Conservation (phyloP, 495 filamentous ascomycete species). For the Penicillium maclennaniae region DNA sequence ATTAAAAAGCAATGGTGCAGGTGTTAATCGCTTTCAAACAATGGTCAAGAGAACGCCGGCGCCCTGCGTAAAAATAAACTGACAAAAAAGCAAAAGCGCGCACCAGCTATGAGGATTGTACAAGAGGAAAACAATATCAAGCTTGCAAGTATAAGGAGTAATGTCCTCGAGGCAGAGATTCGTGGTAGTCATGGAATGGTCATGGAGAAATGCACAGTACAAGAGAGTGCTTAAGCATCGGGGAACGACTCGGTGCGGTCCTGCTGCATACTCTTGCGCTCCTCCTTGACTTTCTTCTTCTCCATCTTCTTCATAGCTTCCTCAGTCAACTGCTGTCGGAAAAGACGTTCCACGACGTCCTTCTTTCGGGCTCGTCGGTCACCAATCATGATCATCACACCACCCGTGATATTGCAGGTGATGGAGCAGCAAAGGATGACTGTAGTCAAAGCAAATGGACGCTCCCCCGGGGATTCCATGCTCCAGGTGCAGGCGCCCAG, state of each 20-base stretch:
- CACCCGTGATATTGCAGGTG: constrained; percentile 65
- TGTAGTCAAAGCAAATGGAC: constrained; percentile 67
- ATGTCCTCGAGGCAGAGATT: constrained; percentile 1
- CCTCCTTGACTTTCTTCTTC: constrained; percentile 55
- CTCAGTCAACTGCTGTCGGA: constrained; percentile 66
- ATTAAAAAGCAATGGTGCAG: constrained; percentile 4
- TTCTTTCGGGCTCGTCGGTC: constrained; percentile 73
- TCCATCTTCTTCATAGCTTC: constrained; percentile 69
- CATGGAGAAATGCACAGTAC: neutral
- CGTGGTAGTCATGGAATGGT: constrained; percentile 17
- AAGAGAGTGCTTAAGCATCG: constrained; percentile 7
- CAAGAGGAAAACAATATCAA: constrained; percentile 1
- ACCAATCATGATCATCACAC: constrained; percentile 67
- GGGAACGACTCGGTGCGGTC: constrained; percentile 8
- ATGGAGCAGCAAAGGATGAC: constrained; percentile 76
- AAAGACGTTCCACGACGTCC: constrained; percentile 71
- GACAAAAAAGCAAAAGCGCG: neutral
- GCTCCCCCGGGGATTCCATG: constrained; percentile 54
- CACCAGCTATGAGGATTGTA: constrained; percentile 11
- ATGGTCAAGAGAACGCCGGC: constrained; percentile 1
- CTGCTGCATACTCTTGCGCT: constrained; percentile 16
- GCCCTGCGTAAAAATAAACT: neutral
- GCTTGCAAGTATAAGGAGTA: neutral
- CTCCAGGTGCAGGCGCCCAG: constrained; percentile 72
- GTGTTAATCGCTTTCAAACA: too few species aligned